Evolutionary conservation across 2,329 filamentous ascomycete genomes (phyloP).

Genomic region (Aspergillus pseudonomiae): DNA sequence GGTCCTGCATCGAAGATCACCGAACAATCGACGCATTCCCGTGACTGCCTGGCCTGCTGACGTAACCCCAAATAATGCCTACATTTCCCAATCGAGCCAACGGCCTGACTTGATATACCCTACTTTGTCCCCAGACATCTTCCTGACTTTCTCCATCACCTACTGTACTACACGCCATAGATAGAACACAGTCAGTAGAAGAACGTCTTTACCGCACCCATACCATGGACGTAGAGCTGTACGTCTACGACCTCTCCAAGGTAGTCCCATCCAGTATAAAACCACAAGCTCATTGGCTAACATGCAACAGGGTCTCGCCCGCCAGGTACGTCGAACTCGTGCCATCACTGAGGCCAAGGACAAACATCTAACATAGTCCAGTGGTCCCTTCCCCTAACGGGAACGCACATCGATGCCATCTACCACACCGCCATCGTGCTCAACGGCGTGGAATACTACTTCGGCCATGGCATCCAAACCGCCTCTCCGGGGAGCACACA

Average conservation of each 20-base stretch:
- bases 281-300: constrained; percentile 22
- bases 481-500: constrained; percentile 82
- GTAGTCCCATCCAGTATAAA: constrained; percentile 27
- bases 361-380: constrained; percentile 31
- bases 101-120: not conserved
- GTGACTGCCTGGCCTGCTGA: constrained; percentile 26
- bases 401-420: constrained; percentile 80
- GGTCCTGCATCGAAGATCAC: constrained; percentile 15
- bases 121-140: not conserved
- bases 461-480: constrained; percentile 82
- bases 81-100: constrained; percentile 1
- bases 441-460: constrained; percentile 84
- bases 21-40: constrained; percentile 12
- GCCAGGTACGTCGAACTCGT: constrained; percentile 44
- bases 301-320: constrained; percentile 54
- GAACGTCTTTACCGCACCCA: not conserved
- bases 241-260: constrained; percentile 76
- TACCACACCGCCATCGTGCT: constrained; percentile 94
- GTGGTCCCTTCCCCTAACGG: constrained; percentile 63
- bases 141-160: not conserved
- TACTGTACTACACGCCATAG: not conserved
- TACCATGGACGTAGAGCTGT: constrained; percentile 73
- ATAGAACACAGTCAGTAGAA: not conserved
- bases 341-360: not conserved
- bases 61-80: constrained; percentile 30